Evolutionary conservation across 352 stramenopile species (phyloP).

Genomic region (Phytophthora tentaculata): DNA sequence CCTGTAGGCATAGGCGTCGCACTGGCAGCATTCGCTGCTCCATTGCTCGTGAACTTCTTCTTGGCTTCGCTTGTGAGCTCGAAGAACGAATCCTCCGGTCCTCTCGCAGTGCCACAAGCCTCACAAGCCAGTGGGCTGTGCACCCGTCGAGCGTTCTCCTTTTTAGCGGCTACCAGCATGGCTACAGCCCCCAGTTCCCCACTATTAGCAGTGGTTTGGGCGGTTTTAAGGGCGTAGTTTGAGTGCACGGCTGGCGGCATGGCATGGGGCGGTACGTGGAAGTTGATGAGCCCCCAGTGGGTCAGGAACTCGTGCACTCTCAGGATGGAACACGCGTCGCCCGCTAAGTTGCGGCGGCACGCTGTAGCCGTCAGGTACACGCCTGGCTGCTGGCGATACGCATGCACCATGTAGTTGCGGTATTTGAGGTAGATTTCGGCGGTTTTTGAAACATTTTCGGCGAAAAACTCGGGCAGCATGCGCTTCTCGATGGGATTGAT

Average conservation of each 20-base stretch:
- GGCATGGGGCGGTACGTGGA: slow-evolving; percentile 76
- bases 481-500: slow-evolving; percentile 85
- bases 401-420: slow-evolving; percentile 88
- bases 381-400: slow-evolving; percentile 78
- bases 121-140: slow-evolving; percentile 48
- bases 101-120: slow-evolving; percentile 50
- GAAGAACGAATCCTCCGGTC: slow-evolving; percentile 45
- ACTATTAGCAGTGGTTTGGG: slow-evolving; percentile 1
- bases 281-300: slow-evolving; percentile 90
- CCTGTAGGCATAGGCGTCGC: slow-evolving; percentile 5
- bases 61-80: slow-evolving; percentile 69
- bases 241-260: slow-evolving; percentile 60
- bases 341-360: slow-evolving; percentile 80
- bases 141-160: slow-evolving; percentile 29
- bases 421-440: slow-evolving; percentile 84
- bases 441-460: slow-evolving; percentile 35
- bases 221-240: slow-evolving; percentile 56
- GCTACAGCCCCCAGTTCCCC: slow-evolving; percentile 19
- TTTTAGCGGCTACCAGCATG: slow-evolving; percentile 43
- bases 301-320: slow-evolving; percentile 87
- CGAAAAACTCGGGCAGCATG: slow-evolving; percentile 87
- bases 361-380: slow-evolving; percentile 86
- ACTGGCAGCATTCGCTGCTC: slow-evolving; percentile 17
- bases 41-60: slow-evolving; percentile 44
- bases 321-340: slow-evolving; percentile 84